Evolutionary conservation across 2,329 filamentous ascomycete species (phyloP).

Genomic region (Monosporascus ibericus): DNA sequence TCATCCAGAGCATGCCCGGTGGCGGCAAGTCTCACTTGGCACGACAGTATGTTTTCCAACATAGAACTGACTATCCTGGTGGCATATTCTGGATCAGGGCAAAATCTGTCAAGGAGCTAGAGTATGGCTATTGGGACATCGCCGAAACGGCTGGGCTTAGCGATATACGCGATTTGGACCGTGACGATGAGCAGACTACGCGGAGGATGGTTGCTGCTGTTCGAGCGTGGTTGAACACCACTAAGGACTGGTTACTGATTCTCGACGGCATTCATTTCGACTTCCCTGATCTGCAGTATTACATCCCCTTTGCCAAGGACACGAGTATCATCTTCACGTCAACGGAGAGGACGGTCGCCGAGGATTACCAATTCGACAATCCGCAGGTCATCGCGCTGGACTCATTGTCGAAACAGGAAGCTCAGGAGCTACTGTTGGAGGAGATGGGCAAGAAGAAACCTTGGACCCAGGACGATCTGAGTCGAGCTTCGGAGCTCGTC

Average conservation of each 20-base stretch:
- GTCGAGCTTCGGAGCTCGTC: conserved; percentile 55
- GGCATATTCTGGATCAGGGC: conserved; percentile 67
- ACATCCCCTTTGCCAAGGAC: conserved; percentile 57
- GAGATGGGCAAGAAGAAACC: conserved; percentile 56
- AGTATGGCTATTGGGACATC: conserved; percentile 60
- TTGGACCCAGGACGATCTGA: conserved; percentile 45
- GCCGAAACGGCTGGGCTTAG: conserved; percentile 49
- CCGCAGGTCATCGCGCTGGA: conserved; percentile 51
- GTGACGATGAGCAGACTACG: conserved; percentile 31
- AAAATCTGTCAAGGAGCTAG: conserved; percentile 51
- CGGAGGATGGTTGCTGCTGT: conserved; percentile 50
- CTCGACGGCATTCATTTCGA: conserved; percentile 62
- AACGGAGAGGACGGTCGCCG: conserved; percentile 50
- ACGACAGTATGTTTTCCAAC: conserved; percentile 58
- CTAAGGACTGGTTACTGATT: conserved; percentile 60
- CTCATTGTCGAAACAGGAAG: conserved; percentile 49
- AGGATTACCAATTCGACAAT: conserved; percentile 53
- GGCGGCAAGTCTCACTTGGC: conserved; percentile 65
- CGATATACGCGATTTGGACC: conserved; percentile 33
- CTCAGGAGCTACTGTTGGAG: conserved; percentile 53
- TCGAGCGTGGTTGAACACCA: conserved; percentile 53
- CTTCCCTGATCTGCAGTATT: conserved; percentile 48
- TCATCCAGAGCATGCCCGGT: conserved; percentile 59
- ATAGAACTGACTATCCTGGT: conserved; percentile 54
- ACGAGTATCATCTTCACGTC: conserved; percentile 65